Conservation (phyloP, 345 rosid species). For the Garcia nutans region DNA sequence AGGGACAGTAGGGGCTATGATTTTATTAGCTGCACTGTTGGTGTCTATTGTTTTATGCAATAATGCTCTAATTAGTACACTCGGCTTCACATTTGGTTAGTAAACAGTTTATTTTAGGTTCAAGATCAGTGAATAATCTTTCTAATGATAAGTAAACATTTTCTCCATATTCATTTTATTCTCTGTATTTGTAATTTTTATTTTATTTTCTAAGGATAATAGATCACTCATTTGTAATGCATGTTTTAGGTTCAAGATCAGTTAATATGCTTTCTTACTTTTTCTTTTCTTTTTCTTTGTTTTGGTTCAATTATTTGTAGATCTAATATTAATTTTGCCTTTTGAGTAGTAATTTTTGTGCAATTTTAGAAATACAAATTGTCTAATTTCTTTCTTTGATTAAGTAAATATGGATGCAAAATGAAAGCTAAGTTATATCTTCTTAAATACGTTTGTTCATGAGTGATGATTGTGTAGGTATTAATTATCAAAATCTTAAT, state of each 20-base stretch:
- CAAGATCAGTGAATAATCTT: background rate
- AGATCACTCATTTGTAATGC: conserved; percentile 3
- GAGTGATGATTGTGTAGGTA: background rate
- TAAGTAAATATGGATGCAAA: background rate
- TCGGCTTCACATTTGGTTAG: conserved; percentile 90
- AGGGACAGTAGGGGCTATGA: conserved; percentile 90
- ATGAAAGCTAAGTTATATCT: too few relatives aligned
- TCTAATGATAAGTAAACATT: conserved; percentile 38
- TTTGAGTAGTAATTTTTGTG: background rate
- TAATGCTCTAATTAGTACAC: conserved; percentile 96
- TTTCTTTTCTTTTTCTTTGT: background rate
- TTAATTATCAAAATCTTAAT: background rate
- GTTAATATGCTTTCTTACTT: too few relatives aligned
- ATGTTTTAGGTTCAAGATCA: background rate
- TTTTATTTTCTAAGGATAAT: background rate
- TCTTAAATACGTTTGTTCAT: background rate
- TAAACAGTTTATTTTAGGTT: background rate
- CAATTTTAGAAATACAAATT: background rate
- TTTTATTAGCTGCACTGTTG: conserved; percentile 94
- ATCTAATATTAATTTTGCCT: conserved; percentile 6
- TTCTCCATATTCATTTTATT: background rate
- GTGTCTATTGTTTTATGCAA: conserved; percentile 98
- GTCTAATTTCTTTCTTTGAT: background rate
- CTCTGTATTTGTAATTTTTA: background rate
- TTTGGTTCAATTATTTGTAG: background rate